Percentiles rank a stretch among this genome's conserved stretches.
These are phyloP conservation scores for Podospora tetraspora DNA, from an alignment of 495 filamentous ascomycete species.

Conservation along the genomic window DNA sequence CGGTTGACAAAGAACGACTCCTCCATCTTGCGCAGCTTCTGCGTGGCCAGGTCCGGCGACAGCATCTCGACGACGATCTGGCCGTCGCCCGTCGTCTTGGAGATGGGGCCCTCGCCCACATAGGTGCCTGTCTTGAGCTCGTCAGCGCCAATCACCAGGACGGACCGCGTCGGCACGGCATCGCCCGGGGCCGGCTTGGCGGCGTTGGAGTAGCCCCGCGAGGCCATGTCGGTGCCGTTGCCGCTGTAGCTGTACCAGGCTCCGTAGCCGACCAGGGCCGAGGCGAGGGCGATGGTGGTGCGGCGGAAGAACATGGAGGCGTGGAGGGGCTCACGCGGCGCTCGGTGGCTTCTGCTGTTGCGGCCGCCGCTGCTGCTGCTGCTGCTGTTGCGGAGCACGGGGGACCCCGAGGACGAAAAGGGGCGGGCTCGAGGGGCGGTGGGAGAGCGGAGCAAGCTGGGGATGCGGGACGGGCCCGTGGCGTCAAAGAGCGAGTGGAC, in stretches of 20 bases:
- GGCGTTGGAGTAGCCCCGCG: conserved; percentile 23
- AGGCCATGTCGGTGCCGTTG: conserved; percentile 24
- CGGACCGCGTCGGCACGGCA: conserved; percentile 38
- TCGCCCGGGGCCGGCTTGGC: conserved; percentile 12
- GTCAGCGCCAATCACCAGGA: conserved; percentile 75
- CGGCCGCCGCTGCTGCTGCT: conserved; percentile 13
- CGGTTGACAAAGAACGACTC: conserved; percentile 86
- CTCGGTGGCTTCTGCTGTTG: conserved; percentile 14
- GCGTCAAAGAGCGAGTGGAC: conserved; percentile 16
- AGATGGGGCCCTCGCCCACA: conserved; percentile 74
- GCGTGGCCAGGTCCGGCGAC: conserved; percentile 88
- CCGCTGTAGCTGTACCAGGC: conserved; percentile 46
- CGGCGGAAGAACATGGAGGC: conserved; percentile 49
- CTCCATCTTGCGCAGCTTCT: conserved; percentile 82
- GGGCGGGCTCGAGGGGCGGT: conserved; percentile 12
- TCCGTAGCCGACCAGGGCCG: conserved; percentile 47
- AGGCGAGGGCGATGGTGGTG: conserved; percentile 39
- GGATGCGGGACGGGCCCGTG: conserved; percentile 9
- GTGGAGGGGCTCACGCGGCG: conserved; percentile 36
- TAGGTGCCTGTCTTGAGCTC: conserved; percentile 77
- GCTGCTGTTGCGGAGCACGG: conserved; percentile 12
- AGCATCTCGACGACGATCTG: conserved; percentile 88
- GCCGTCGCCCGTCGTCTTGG: conserved; percentile 80
- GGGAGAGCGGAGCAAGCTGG: conserved; percentile 1
- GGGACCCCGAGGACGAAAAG: conserved; percentile 17